Evolutionary conservation across 1,139 yeast species (phyloP).

Genomic region (Wickerhamomyces sp.): DNA sequence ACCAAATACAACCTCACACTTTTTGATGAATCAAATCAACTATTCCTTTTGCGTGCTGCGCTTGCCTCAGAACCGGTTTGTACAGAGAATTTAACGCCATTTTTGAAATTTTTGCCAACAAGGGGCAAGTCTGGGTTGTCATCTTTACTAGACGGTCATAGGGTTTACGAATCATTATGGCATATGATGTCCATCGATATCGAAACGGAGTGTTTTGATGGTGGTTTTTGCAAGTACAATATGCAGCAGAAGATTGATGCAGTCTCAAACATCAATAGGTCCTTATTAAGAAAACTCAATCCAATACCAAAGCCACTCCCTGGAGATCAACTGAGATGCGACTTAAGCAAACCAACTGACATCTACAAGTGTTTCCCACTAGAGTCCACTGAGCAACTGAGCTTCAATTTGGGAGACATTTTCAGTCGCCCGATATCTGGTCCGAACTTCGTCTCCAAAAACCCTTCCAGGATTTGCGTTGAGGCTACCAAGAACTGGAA

Average conservation of each 20-base stretch:
- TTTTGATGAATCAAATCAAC: conserved; percentile 25
- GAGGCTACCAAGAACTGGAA: conserved; percentile 46
- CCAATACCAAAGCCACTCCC: conserved; percentile 81
- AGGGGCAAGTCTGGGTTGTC: conserved; percentile 90
- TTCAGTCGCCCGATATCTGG: conserved; percentile 70
- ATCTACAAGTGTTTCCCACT: conserved; percentile 76
- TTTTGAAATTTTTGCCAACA: conserved; percentile 83
- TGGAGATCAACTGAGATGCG: conserved; percentile 69
- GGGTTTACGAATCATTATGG: conserved; percentile 92
- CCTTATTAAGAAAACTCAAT: conserved; percentile 54
- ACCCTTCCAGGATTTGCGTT: conserved; percentile 38
- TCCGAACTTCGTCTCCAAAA: conserved; percentile 47
- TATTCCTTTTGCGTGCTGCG: conserved; percentile 73
- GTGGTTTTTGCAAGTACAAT: conserved; percentile 39
- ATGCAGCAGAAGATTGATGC: conserved; percentile 72
- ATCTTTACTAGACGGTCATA: conserved; percentile 87
- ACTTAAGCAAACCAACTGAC: conserved; percentile 49
- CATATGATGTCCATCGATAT: conserved; percentile 89
- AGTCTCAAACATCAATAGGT: conserved; percentile 67
- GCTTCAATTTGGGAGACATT: conserved; percentile 55
- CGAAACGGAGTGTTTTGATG: conserved; percentile 50
- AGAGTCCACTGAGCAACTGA: conserved; percentile 45
- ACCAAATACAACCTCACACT: conserved; percentile 26
- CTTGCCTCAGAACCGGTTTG: conserved; percentile 95
- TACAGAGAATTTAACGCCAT: conserved; percentile 95